These are phyloP conservation scores for Pyrenochaeta sp. DNA, from an alignment of 2,329 filamentous ascomycete genomes.

Conservation along the genomic window DNA sequence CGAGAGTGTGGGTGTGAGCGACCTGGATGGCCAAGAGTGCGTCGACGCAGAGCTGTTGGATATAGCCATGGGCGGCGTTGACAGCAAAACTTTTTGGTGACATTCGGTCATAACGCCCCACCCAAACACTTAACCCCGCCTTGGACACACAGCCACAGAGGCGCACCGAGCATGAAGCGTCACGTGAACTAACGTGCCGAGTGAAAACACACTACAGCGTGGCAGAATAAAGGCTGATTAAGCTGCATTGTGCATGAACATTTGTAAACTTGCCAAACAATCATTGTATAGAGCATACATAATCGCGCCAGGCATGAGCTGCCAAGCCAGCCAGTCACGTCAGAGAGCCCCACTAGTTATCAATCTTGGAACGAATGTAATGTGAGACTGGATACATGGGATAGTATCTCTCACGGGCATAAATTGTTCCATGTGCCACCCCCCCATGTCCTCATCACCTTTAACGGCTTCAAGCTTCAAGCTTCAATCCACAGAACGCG, in stretches of 20 bases:
- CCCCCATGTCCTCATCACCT: not conserved
- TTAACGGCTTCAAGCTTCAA: not conserved
- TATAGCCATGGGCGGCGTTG: slow-evolving; percentile 6
- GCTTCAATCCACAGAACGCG: not conserved
- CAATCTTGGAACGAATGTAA: slow-evolving; percentile 49
- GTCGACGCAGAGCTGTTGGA: slow-evolving; percentile 18
- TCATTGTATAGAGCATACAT: slow-evolving; percentile 36
- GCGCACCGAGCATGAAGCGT: too few species aligned
- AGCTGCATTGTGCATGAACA: too few species aligned
- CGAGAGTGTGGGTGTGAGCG: slow-evolving; percentile 14
- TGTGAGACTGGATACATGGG: slow-evolving; percentile 48
- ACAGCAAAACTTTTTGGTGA: slow-evolving; percentile 9
- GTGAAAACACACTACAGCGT: too few species aligned
- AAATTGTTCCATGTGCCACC: slow-evolving; percentile 36
- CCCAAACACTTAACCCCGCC: not conserved
- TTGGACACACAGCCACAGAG: not conserved
- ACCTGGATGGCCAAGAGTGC: slow-evolving; percentile 4
- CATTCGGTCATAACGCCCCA: not conserved
- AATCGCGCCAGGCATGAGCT: slow-evolving; percentile 41
- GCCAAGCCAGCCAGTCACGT: slow-evolving; percentile 41
- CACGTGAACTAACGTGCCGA: too few species aligned
- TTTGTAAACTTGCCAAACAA: not conserved
- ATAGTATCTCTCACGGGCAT: slow-evolving; percentile 50
- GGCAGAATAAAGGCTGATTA: too few species aligned
- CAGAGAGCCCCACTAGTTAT: slow-evolving; percentile 40